Evolutionary conservation across 1,284 basidiomycete species (phyloP).

Genomic region (Entoloma clypeatum): DNA sequence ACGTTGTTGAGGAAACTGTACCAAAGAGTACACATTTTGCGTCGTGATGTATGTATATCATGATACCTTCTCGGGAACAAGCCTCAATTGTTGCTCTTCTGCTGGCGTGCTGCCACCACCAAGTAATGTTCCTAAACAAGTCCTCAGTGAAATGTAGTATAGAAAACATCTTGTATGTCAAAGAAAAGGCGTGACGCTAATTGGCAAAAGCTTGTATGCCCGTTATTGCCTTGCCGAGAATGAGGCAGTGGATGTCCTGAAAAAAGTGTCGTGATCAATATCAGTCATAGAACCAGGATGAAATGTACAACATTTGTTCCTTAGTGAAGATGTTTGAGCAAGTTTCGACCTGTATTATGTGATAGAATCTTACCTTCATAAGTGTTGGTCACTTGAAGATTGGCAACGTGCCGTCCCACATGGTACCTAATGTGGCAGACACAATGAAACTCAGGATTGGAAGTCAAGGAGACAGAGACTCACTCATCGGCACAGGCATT

Average conservation of each 20-base stretch:
- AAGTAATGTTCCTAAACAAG: too few relatives aligned
- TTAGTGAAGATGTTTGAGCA: conserved; percentile 20
- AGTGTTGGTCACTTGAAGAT: conserved; percentile 89
- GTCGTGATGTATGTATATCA: too few relatives aligned
- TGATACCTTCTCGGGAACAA: too few relatives aligned
- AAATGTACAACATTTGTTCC: conserved; percentile 48
- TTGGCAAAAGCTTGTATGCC: conserved; percentile 79
- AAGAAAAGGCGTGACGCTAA: too few relatives aligned
- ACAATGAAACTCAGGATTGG: conserved; percentile 3
- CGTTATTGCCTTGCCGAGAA: conserved; percentile 89
- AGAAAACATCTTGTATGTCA: too few relatives aligned
- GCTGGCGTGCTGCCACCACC: too few relatives aligned
- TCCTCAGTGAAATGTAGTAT: too few relatives aligned
- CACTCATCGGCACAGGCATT: conserved; percentile 90
- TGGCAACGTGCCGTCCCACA: conserved; percentile 86
- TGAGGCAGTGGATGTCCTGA: conserved; percentile 82
- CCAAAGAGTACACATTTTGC: conserved; percentile 1
- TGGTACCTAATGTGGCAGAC: conserved; percentile 59
- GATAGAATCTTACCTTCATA: conserved; percentile 69
- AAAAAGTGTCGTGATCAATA: conserved; percentile 10
- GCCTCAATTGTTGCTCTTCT: too few relatives aligned
- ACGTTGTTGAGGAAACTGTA: conserved; percentile 4
- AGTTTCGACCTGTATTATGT: conserved; percentile 5
- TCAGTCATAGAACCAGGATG: conserved; percentile 1
- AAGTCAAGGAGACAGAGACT: conserved; percentile 28